phyloP scores from a whole-genome alignment of 306 rosid species.

The Lupinus albus region DNA sequence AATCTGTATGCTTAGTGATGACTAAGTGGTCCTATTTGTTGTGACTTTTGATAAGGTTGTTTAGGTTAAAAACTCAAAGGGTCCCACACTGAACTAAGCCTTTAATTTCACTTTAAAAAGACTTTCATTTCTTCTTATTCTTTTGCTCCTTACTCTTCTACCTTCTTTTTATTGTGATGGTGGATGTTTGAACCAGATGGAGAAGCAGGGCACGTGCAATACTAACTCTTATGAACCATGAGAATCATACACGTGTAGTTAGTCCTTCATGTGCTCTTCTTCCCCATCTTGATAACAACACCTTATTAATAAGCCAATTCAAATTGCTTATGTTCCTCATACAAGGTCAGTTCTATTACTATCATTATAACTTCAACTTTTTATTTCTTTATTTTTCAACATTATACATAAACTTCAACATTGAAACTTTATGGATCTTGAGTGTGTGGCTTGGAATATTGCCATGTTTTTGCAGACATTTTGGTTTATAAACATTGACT shows the following conservation, averaged over 20 bases:
- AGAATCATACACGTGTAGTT: slow-evolving; percentile 45
- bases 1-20: slow-evolving; percentile 1
- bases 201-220: slow-evolving; percentile 99
- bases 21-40: slow-evolving; percentile 53
- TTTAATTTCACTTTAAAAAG: slow-evolving; percentile 48
- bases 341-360: slow-evolving; percentile 33
- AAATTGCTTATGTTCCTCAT: slow-evolving; percentile 26
- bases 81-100: slow-evolving; percentile 55
- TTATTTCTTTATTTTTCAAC: neutral
- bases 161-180: slow-evolving; percentile 39
- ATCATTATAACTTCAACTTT: neutral
- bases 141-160: neutral
- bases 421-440: slow-evolving; percentile 19
- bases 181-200: slow-evolving; percentile 90
- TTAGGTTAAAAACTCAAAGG: slow-evolving; percentile 53
- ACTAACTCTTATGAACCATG: slow-evolving; percentile 56
- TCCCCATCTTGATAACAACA: slow-evolving; percentile 92
- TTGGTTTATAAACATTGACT: slow-evolving; percentile 35
- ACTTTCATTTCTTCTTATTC: slow-evolving; percentile 24
- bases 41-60: slow-evolving; percentile 54
- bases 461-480: neutral
- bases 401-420: too few species aligned
- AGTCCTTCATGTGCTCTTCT: slow-evolving; percentile 98
- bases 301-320: slow-evolving; percentile 43
- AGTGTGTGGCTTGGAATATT: slow-evolving; percentile 35